Conservation (phyloP, 2,329 filamentous ascomycete species). For the Westerdykella aurantiaca region DNA sequence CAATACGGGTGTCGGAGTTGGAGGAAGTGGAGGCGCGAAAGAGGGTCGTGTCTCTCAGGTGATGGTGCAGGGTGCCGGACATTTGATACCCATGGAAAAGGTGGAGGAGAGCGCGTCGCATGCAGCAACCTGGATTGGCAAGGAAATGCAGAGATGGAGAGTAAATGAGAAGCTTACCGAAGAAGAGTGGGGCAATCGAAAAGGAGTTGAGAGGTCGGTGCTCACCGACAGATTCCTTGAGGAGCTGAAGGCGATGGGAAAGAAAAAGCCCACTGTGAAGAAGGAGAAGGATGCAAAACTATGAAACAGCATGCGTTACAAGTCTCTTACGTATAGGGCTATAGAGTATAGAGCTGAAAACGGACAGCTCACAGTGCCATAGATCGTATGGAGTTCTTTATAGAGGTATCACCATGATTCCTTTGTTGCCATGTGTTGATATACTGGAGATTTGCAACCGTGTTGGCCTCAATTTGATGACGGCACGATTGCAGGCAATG, state of each 20-base stretch:
- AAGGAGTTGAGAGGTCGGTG: constrained; percentile 25
- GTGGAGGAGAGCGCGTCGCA: constrained; percentile 60
- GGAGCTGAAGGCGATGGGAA: constrained; percentile 17
- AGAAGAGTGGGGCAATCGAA: constrained; percentile 26
- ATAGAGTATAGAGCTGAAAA: background rate
- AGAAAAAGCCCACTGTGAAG: constrained; percentile 9
- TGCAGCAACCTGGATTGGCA: constrained; percentile 35
- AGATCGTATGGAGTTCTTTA: background rate
- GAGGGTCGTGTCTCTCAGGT: constrained; percentile 63
- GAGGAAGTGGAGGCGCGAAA: constrained; percentile 61
- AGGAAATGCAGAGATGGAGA: constrained; percentile 36
- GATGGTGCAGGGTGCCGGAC: constrained; percentile 60
- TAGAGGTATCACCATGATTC: background rate
- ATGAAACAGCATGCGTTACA: constrained; percentile 4
- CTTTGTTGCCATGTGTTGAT: background rate
- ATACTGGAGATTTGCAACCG: background rate
- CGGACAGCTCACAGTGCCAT: background rate
- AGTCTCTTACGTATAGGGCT: background rate
- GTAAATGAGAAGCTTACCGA: constrained; percentile 27
- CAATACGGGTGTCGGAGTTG: constrained; percentile 58
- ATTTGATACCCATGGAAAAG: constrained; percentile 79
- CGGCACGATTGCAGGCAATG: too few species aligned
- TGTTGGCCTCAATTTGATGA: too few species aligned
- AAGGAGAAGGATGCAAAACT: constrained; percentile 22
- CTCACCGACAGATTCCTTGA: constrained; percentile 25